Evolutionary conservation across 1,284 basidiomycete genomes (phyloP), one percentile per base, ranked within the genome.

Genomic region (Vanrija sp.): DNA sequence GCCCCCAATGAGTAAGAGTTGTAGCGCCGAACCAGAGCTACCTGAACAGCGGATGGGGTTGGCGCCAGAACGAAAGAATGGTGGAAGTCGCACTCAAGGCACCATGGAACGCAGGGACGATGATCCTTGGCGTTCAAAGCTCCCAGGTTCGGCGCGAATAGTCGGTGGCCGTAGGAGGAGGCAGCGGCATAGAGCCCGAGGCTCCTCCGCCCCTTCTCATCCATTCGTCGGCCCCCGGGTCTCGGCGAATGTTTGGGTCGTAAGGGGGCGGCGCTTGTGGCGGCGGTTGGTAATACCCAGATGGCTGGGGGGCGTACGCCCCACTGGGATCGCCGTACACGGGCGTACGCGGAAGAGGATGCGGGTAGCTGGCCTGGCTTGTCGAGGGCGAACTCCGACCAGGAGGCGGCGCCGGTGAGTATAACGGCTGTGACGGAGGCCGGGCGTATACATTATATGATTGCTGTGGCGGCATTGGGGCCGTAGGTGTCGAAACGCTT

Each of bases 101-200:
- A 34, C 34, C 34, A 14, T 34, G 34, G 34, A 34, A 34, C 34
- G 14, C 34, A 34, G 34, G 34, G 34, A 34, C 34, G 12, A 5
- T 8, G 34, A 34, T 34, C 34, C 34, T 34, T 34, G 34, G 34
- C 34, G 14, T 15, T 44, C 28, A 54, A 19, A 54, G 29, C 46
- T 54, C 52, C 52, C 52, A 54, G 15, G 52, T 38, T 19, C 52
- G 45, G 3, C 52, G 29, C n/a, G 46, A 25, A 16, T 49, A 40
- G n/a, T 47, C 52, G n/a, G 46, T 16, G 12, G 25, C 47, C 5
- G 43, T n/a, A 6, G 19, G 40, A 42, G 40, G 40, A 18, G n/a
- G 40, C 10, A 18, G 40, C 6, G 40, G 40, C 40, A 42, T 23
- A 10, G 46, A 15, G 46, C 19, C 26, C 5, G 14, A 16, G 18